Conservation (phyloP, 257 asterid species). For the Jacaranda mimosifolia region DNA sequence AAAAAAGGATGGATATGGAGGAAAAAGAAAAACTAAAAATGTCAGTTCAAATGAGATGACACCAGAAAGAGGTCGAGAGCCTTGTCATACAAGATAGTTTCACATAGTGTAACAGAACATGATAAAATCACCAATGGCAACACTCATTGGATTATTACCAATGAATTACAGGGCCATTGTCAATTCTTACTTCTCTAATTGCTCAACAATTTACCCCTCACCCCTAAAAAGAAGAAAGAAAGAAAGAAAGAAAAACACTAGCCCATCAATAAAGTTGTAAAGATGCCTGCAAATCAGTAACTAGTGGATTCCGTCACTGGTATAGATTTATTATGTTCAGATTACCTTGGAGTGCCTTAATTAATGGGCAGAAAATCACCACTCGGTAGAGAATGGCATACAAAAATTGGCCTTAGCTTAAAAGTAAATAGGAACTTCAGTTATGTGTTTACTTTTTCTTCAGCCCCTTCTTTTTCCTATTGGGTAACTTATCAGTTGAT, state of each 20-base stretch:
- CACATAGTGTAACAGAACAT: not conserved
- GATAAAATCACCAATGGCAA: slow-evolving; percentile 16
- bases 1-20: not conserved
- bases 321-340: not conserved
- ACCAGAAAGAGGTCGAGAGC: not conserved
- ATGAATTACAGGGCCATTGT: slow-evolving; percentile 9
- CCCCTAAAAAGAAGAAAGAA: not conserved
- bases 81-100: not conserved
- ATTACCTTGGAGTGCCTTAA: not conserved
- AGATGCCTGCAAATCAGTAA: slow-evolving; percentile 9
- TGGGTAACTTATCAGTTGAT: slow-evolving; percentile 37
- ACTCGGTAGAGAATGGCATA: not conserved
- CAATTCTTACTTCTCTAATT: slow-evolving; percentile 13
- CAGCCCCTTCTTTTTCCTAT: slow-evolving; percentile 36
- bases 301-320: not conserved
- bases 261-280: slow-evolving; percentile 3
- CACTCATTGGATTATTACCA: not conserved
- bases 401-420: slow-evolving; percentile 5
- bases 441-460: slow-evolving; percentile 40
- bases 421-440: not conserved
- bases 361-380: slow-evolving; percentile 8
- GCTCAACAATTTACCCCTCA: slow-evolving; percentile 15
- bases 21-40: not conserved
- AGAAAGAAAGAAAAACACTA: not conserved
- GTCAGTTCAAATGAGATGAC: not conserved